Evolutionary conservation across 768 basidiomycete genomes (phyloP).

Genomic region (Cystofilobasidium macerans): DNA sequence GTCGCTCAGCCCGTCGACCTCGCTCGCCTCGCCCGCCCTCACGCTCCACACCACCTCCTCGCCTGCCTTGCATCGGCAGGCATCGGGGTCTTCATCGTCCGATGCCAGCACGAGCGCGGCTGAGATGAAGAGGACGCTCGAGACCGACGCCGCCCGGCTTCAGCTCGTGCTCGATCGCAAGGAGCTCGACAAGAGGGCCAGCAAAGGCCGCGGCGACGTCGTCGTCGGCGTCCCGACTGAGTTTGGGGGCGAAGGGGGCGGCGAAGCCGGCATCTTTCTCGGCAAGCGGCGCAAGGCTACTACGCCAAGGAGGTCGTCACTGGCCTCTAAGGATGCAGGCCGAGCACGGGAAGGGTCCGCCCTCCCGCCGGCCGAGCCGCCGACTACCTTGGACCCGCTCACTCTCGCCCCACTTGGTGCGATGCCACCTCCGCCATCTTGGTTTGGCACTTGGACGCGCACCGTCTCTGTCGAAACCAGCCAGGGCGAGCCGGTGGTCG

Average conservation of each 20-base stretch:
- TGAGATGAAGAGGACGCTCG: slow-evolving; percentile 15
- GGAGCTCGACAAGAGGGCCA: neutral
- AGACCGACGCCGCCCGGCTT: slow-evolving; percentile 1
- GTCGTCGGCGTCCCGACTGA: slow-evolving; percentile 8
- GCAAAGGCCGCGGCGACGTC: slow-evolving; percentile 10
- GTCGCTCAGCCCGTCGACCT: neutral
- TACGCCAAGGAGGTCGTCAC: too few species aligned
- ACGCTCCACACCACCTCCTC: neutral
- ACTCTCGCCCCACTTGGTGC: neutral
- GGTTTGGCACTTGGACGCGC: neutral
- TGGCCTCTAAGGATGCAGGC: neutral
- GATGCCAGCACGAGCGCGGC: neutral
- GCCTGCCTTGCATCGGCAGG: neutral
- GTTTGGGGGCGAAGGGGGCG: slow-evolving; percentile 21
- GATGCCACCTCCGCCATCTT: neutral
- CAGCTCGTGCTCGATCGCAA: neutral
- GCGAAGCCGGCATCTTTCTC: slow-evolving; percentile 18
- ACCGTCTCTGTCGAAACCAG: neutral
- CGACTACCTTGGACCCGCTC: neutral
- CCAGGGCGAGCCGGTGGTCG: too few species aligned
- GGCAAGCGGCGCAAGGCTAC: slow-evolving; percentile 9
- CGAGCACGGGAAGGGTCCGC: neutral
- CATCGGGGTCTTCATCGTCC: neutral
- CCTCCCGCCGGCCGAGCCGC: neutral
- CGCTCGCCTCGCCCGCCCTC: neutral